Evolutionary conservation across 306 rosid genomes (phyloP), one percentile per base, ranked within the genome.

Genomic region (Pyrus betulifolia): DNA sequence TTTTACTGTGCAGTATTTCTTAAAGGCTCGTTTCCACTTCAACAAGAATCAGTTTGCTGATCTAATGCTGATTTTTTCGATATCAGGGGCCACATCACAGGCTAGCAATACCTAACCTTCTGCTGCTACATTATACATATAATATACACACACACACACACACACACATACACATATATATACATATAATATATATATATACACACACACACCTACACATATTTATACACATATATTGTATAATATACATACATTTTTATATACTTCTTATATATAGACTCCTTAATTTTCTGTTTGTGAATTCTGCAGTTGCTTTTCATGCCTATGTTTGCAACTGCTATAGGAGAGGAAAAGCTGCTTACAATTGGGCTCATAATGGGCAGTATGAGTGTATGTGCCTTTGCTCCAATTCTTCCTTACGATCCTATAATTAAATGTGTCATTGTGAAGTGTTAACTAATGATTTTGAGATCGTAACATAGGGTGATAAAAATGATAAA

Each of bases 1-100:
- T 57, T 57, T 42, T 72, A 11, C 30, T 38, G n/a, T 90, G 90
- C 97, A 95, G 98, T 95, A 90, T 68, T 92, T 74, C 86, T 80
- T 92, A 46, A 95, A 88, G 89, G 98, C 98, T 25, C 93, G 96
- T 14, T 95, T 92, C 80, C 91, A 87, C 61, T 95, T 84, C 87
- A 79, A 74, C 78, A 95, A 90, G 79, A 79, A 88, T 82, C 96
- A 95, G 84, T 92, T 78, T 67, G 97, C 98, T 21, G 97, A 90
- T 85, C 54, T 92, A 78, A 52, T 95, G 91, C 86, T 95, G 69
- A 81, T 90, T 57, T 4, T 54, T 1, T 97, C 96, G 69, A 74
- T 87, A 76, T 81, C 91, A 74, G 92, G 85, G 38, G 82, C 97
- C 51, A 21, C 89, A 40, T 71, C 93, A 74, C 98, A 92, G 86